Conservation (phyloP, 371 early-diverging fungal species). For the Haplosporangium sp. region DNA sequence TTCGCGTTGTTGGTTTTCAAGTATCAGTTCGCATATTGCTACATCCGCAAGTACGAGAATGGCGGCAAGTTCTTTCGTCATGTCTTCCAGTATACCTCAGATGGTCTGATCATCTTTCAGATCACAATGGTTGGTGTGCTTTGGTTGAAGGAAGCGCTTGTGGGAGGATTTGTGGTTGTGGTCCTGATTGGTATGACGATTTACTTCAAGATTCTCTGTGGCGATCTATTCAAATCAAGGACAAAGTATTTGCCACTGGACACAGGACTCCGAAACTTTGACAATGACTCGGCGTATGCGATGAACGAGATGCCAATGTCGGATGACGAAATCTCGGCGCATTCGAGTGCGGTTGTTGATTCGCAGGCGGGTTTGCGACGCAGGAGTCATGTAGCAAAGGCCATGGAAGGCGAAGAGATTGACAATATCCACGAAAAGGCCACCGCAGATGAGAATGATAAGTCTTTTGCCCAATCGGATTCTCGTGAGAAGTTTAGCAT, state of each 20-base stretch:
- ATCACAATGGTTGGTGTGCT: conserved; percentile 84
- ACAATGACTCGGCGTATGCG: conserved; percentile 25
- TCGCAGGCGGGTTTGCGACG: conserved; percentile 8
- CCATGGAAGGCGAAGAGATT: background rate
- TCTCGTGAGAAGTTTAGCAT: too few species aligned
- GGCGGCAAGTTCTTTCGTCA: conserved; percentile 82
- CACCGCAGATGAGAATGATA: too few species aligned
- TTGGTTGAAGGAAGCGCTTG: conserved; percentile 70
- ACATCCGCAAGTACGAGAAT: conserved; percentile 88
- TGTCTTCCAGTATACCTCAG: conserved; percentile 82
- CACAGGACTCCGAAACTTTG: conserved; percentile 46
- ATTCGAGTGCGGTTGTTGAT: conserved; percentile 9
- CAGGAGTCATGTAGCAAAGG: background rate
- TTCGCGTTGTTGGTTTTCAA: conserved; percentile 85
- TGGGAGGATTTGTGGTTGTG: conserved; percentile 60
- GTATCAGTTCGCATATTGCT: conserved; percentile 84
- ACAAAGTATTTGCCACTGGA: conserved; percentile 63
- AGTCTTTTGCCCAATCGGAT: too few species aligned
- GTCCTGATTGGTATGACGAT: conserved; percentile 65
- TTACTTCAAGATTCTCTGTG: conserved; percentile 68
- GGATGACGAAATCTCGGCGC: background rate
- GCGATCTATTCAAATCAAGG: conserved; percentile 67
- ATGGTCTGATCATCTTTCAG: conserved; percentile 88
- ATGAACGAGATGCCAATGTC: conserved; percentile 33
- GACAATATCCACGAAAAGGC: background rate